Evolutionary conservation across 2,329 filamentous ascomycete species (phyloP).

Genomic region (Ustilaginoidea virens): DNA sequence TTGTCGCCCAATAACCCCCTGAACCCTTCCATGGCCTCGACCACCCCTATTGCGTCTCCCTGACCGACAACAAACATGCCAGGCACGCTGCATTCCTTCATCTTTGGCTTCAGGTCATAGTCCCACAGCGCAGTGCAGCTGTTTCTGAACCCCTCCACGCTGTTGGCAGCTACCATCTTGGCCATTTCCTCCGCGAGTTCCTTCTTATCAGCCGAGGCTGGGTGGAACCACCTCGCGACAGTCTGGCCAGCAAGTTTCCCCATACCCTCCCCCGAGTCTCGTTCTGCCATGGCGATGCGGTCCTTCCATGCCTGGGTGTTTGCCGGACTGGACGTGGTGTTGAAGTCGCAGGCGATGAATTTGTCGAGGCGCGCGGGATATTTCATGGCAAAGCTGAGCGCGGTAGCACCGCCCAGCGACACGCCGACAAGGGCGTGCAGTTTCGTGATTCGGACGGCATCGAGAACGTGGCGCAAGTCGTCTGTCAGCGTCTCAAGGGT

Average conservation of each 20-base stretch:
- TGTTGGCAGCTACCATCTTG: slow-evolving; percentile 54
- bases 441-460: slow-evolving; percentile 51
- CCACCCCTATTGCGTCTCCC: slow-evolving; percentile 56
- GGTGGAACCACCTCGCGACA: slow-evolving; percentile 67
- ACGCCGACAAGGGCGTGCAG: slow-evolving; percentile 60
- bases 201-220: slow-evolving; percentile 27
- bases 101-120: slow-evolving; percentile 47
- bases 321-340: slow-evolving; percentile 51
- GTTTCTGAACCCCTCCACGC: slow-evolving; percentile 52
- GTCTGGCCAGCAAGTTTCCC: slow-evolving; percentile 53
- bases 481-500: slow-evolving; percentile 50
- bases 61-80: slow-evolving; percentile 59
- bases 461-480: slow-evolving; percentile 51
- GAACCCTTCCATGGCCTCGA: slow-evolving; percentile 68
- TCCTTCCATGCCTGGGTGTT: slow-evolving; percentile 73
- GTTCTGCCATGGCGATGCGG: slow-evolving; percentile 52
- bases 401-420: slow-evolving; percentile 66
- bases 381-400: slow-evolving; percentile 54
- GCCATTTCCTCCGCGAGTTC: slow-evolving; percentile 40
- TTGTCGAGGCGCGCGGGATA: slow-evolving; percentile 41
- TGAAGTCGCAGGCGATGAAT: slow-evolving; percentile 69
- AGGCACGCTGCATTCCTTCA: slow-evolving; percentile 38
- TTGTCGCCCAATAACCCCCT: slow-evolving; percentile 36
- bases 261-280: slow-evolving; percentile 41
- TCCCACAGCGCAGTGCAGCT: slow-evolving; percentile 56